Conservation (phyloP, 1,284 basidiomycete species). For the Tremellales sp. region DNA sequence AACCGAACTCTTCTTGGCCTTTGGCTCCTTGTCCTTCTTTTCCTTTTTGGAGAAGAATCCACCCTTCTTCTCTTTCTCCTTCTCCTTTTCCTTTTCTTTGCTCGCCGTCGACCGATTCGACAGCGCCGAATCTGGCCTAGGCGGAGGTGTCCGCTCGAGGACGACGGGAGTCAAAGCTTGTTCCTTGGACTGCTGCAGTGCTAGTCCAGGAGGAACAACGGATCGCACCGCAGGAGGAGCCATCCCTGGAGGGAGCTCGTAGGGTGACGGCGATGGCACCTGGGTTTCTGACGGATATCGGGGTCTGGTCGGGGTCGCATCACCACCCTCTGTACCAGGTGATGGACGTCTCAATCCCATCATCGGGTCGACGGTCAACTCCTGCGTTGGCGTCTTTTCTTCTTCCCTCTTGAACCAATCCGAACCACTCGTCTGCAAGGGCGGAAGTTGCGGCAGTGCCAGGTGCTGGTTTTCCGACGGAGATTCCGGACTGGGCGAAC, state of each 20-base stretch:
- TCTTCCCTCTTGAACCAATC: conserved; percentile 33
- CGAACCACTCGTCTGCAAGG: conserved; percentile 18
- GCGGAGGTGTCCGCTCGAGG: conserved; percentile 28
- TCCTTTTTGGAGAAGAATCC: conserved; percentile 61
- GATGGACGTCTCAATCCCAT: conserved; percentile 18
- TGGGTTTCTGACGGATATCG: conserved; percentile 12
- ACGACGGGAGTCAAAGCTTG: conserved; percentile 16
- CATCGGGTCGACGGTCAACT: conserved; percentile 28
- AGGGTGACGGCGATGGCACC: conserved; percentile 1
- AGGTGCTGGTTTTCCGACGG: conserved; percentile 26
- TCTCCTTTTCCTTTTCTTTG: conserved; percentile 49
- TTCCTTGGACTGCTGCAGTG: conserved; percentile 14
- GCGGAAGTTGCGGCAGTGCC: conserved; percentile 20
- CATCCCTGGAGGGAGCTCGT: conserved; percentile 33
- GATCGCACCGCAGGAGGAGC: conserved; percentile 30
- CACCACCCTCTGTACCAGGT: conserved; percentile 15
- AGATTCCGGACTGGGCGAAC: conserved; percentile 31
- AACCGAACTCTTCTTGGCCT: conserved; percentile 52
- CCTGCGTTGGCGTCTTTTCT: conserved; percentile 43
- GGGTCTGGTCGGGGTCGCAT: conserved; percentile 9
- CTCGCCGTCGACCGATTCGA: conserved; percentile 17
- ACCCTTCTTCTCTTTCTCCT: conserved; percentile 66
- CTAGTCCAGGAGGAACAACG: conserved; percentile 22
- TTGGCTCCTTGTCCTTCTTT: conserved; percentile 64
- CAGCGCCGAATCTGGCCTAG: conserved; percentile 25